These are phyloP conservation scores for Plantago major DNA, from an alignment of 257 asterid genomes.

Conservation along the genomic window DNA sequence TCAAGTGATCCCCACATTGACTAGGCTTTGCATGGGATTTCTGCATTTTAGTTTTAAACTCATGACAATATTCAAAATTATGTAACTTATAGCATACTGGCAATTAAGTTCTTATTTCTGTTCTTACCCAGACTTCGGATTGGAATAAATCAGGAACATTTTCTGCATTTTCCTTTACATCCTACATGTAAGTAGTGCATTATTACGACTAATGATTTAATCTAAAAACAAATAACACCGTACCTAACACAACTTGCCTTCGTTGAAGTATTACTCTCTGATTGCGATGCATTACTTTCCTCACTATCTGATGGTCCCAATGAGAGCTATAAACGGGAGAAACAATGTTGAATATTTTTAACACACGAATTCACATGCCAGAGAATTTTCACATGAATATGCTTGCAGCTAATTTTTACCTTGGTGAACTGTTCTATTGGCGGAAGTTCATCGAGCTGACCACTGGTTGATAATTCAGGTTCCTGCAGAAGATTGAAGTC, in stretches of 20 bases:
- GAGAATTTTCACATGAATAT: not conserved
- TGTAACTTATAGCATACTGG: not conserved
- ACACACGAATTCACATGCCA: not conserved
- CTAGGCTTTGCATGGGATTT: conserved; percentile 43
- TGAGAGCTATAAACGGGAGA: conserved; percentile 56
- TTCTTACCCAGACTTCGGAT: conserved; percentile 49
- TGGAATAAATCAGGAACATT: conserved; percentile 32
- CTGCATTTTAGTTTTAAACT: conserved; percentile 31
- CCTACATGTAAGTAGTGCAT: conserved; percentile 27
- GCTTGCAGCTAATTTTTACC: conserved; percentile 26
- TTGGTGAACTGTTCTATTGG: conserved; percentile 50
- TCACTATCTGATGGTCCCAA: conserved; percentile 36
- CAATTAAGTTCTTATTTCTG: not conserved
- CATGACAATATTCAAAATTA: conserved; percentile 7
- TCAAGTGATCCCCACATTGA: conserved; percentile 49
- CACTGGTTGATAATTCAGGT: conserved; percentile 23
- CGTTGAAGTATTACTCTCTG: conserved; percentile 23
- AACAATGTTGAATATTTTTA: not conserved
- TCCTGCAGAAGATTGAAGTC: conserved; percentile 35
- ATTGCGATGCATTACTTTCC: conserved; percentile 21
- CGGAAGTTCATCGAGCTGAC: conserved; percentile 31
- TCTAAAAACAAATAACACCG: not conserved
- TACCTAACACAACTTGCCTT: conserved; percentile 38
- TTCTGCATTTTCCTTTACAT: conserved; percentile 35
- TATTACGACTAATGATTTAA: not conserved